Conservation (phyloP, 768 basidiomycete genomes). For the Trichaptum fuscoviolaceum region DNA sequence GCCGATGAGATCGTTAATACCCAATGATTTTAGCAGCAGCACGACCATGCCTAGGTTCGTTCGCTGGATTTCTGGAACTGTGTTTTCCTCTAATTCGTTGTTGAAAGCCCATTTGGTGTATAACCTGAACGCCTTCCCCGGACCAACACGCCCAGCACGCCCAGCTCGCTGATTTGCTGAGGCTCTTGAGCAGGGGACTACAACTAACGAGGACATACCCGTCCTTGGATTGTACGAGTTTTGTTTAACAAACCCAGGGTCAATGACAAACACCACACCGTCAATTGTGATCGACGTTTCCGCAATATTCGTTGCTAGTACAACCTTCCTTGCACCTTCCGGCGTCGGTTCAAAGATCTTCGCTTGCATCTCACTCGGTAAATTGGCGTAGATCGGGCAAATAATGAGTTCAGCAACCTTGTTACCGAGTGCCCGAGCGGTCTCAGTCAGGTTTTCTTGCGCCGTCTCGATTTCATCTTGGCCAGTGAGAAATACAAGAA, state of each 20-base stretch:
- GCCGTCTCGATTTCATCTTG: conserved; percentile 99
- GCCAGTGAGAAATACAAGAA: conserved; percentile 95
- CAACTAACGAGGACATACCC: conserved; percentile 94
- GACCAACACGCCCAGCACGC: conserved; percentile 94
- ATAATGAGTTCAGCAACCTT: conserved; percentile 92
- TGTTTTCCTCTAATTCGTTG: conserved; percentile 95
- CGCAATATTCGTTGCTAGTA: conserved; percentile 98
- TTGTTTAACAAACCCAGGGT: conserved; percentile 99
- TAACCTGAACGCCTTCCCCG: conserved; percentile 96
- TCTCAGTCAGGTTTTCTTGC: conserved; percentile 94
- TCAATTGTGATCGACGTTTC: conserved; percentile 99
- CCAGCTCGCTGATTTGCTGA: conserved; percentile 97
- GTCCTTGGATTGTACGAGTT: conserved; percentile 98
- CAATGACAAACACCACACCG: conserved; percentile 98
- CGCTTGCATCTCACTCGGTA: conserved; percentile 99
- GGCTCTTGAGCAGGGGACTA: conserved; percentile 97
- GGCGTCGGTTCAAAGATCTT: conserved; percentile 99
- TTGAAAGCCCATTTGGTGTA: conserved; percentile 98
- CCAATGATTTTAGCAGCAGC: conserved; percentile 89
- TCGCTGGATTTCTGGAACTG: conserved; percentile 98
- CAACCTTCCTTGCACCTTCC: conserved; percentile 93
- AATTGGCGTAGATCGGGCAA: conserved; percentile 97
- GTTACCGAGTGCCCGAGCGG: conserved; percentile 89
- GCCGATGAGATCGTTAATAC: conserved; percentile 96
- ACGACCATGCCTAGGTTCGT: conserved; percentile 97